Evolutionary conservation across 208 protist species (phyloP), one percentile per base, ranked within the genome.

Genomic region (Leishmania tarentolae): DNA sequence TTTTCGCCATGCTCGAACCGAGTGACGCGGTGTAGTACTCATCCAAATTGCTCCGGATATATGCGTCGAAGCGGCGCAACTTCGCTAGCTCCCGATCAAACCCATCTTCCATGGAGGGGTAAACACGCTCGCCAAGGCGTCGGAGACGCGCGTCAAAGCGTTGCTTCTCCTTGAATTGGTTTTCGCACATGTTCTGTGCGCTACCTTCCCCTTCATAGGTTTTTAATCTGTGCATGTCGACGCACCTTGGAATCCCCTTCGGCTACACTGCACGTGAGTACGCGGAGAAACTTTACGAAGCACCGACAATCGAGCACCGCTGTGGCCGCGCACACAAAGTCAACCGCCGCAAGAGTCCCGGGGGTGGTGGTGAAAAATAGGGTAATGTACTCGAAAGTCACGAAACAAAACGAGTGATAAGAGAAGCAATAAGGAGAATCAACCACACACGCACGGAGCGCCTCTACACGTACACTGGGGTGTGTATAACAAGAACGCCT

Each of bases 1-100:
- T 96, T 79, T 96, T 96, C 15, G 83, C 75, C 70, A 92, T 86
- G 78, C 85, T 94, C 28, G 92, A 93, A 50, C 86, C 92, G 2
- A 92, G 85, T 35, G 85, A 91, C 21, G 86, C 87, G 19, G 84
- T 94, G 83, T 89, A 93, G 79, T 91, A 95, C 85, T 95, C 92
- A 86, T 94, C 90, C 6, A 91, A 68, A 75, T 93, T 94, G 76
- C 87, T 91, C 44, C 86, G 83, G 35, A 93, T 83, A n/a, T 84
- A 85, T 56, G 89, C 88, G 79, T 95, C 92, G 19, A 93, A 74
- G n/a, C 79, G 72, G 57, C 79, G 81, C 37, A 95, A 82, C 70
- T 90, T 84, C 35, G 75, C 81, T 37, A 95, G 82, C 78, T 95
- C 92, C 8, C 82, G 79, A 77, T 94, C 91, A 78, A 94, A 94